Conservation (phyloP, 2,329 filamentous ascomycete species). For the Diaporthe vexans region DNA sequence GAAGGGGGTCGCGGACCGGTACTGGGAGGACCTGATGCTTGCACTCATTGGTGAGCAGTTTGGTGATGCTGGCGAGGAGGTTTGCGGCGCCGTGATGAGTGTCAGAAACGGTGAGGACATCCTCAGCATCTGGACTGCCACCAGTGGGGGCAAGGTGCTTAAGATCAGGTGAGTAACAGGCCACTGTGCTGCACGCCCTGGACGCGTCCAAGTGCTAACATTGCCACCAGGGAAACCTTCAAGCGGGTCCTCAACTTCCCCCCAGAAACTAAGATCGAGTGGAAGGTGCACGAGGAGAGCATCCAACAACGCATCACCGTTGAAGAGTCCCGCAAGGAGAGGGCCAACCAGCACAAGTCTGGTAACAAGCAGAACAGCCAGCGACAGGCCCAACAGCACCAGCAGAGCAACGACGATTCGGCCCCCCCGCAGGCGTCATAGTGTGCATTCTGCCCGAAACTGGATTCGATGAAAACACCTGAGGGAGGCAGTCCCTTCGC, state of each 20-base stretch:
- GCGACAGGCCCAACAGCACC: slow-evolving; percentile 45
- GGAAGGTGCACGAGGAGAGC: slow-evolving; percentile 96
- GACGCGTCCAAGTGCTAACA: background rate
- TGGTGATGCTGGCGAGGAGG: slow-evolving; percentile 89
- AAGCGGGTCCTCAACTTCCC: slow-evolving; percentile 91
- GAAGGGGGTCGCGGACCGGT: slow-evolving; percentile 96
- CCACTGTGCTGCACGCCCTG: slow-evolving; percentile 1
- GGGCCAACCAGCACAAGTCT: slow-evolving; percentile 66
- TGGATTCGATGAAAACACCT: background rate
- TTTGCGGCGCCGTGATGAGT: slow-evolving; percentile 94
- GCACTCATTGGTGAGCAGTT: slow-evolving; percentile 96
- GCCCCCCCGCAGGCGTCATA: slow-evolving; percentile 37
- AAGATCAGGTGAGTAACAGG: slow-evolving; percentile 84
- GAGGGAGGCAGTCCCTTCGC: background rate
- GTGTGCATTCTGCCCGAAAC: background rate
- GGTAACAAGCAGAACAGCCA: slow-evolving; percentile 51
- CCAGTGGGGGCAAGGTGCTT: slow-evolving; percentile 91
- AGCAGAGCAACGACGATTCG: slow-evolving; percentile 38
- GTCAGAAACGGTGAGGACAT: slow-evolving; percentile 97
- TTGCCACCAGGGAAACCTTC: slow-evolving; percentile 82
- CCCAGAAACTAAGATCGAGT: slow-evolving; percentile 89
- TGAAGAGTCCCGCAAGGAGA: slow-evolving; percentile 92
- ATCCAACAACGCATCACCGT: slow-evolving; percentile 93
- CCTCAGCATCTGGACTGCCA: slow-evolving; percentile 96
- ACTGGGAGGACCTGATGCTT: slow-evolving; percentile 95